Evolutionary conservation across 2,329 filamentous ascomycete species (phyloP).

Genomic region (Diplodia intermedia): DNA sequence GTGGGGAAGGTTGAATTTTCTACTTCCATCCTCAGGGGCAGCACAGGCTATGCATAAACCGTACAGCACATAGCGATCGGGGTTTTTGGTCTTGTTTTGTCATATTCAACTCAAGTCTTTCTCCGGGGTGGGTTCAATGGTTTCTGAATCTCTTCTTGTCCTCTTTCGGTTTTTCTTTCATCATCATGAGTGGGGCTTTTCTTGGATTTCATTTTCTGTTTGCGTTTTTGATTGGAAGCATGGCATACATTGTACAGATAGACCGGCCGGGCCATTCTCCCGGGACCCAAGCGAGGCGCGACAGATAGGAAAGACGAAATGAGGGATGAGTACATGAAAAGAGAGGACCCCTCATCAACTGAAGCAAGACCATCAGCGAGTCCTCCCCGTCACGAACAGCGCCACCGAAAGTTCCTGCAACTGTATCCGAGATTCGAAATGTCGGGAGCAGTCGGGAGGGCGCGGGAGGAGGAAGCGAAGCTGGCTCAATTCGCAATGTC

Average conservation of each 20-base stretch:
- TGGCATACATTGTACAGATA: conserved; percentile 29
- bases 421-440: too few relatives aligned
- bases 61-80: conserved; percentile 30
- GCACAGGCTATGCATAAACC: conserved; percentile 15
- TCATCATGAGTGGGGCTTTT: conserved; percentile 11
- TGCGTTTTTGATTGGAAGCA: conserved; percentile 10
- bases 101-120: neutral
- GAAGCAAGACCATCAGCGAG: neutral
- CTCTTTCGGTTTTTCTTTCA: conserved; percentile 1
- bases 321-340: conserved; percentile 22
- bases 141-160: neutral
- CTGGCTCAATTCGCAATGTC: neutral
- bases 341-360: neutral
- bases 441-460: neutral
- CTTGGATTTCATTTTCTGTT: neutral
- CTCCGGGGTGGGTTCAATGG: neutral
- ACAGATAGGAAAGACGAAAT: conserved; percentile 16
- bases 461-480: neutral
- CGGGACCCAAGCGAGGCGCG: conserved; percentile 1
- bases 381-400: neutral
- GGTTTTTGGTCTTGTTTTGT: conserved; percentile 20
- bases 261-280: neutral
- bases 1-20: conserved; percentile 12
- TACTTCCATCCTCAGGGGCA: conserved; percentile 3
- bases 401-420: too few relatives aligned